Conservation (phyloP, 106 monocot species). For the Dioscorea alata region DNA sequence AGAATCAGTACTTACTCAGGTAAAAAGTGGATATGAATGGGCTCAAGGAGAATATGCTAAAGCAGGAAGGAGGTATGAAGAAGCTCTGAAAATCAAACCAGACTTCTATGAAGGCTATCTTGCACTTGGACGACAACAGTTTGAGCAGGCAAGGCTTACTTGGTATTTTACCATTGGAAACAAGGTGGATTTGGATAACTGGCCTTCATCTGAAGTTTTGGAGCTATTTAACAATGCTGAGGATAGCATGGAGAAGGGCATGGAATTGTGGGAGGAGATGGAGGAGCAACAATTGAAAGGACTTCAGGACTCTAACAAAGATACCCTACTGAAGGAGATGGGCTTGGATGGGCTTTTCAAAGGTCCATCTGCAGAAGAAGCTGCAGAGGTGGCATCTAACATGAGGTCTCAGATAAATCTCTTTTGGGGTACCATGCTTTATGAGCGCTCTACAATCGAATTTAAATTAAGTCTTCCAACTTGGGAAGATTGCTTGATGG, state of each 20-base stretch:
- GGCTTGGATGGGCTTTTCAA: conserved; percentile 41
- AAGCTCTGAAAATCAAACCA: conserved; percentile 68
- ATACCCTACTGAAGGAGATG: conserved; percentile 50
- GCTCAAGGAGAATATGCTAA: conserved; percentile 63
- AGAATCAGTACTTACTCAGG: conserved; percentile 40
- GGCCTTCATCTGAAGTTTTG: conserved; percentile 46
- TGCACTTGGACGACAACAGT: conserved; percentile 72
- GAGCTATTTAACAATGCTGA: conserved; percentile 74
- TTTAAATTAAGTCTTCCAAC: conserved; percentile 63
- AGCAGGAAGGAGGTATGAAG: conserved; percentile 70
- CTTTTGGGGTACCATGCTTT: conserved; percentile 79
- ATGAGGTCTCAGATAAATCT: conserved; percentile 77
- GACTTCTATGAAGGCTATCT: conserved; percentile 82
- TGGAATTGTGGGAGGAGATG: conserved; percentile 71
- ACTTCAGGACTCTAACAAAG: conserved; percentile 44
- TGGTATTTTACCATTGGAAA: conserved; percentile 68
- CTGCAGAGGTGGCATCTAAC: conserved; percentile 58
- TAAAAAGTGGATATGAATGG: conserved; percentile 68
- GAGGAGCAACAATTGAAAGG: conserved; percentile 55
- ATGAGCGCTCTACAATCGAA: conserved; percentile 86
- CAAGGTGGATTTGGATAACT: conserved; percentile 44
- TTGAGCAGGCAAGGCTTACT: conserved; percentile 83
- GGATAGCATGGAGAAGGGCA: conserved; percentile 84
- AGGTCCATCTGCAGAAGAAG: conserved; percentile 61
- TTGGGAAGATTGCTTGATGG: conserved; percentile 76